Evolutionary conservation across 176 grass and related monocot genomes (phyloP), one percentile per base, ranked within the genome.

Genomic region (Elaeis guineensis): DNA sequence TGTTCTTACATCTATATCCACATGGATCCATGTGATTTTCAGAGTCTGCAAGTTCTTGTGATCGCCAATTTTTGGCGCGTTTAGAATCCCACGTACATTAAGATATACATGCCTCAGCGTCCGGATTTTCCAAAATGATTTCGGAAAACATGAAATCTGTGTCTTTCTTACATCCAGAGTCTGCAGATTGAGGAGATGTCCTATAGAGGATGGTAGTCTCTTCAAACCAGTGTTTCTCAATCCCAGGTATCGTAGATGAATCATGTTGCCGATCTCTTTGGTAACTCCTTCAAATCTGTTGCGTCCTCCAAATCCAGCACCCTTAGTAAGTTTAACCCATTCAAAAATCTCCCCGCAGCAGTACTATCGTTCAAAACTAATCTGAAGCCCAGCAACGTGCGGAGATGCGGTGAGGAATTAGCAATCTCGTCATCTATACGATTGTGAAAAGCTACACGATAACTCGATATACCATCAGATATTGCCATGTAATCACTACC

Each of bases 111-210:
- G 59, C 51, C 71, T 55, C 59, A 74, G 4, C 11, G 71, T 54
- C 21, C 16, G 57, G 16, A 74, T 74, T 62, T 55, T 50, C 71
- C 71, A 64, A 2, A 74, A 52, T 39, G 60, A 74, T 8, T 15
- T 32, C 0, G 71, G 60, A 35, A 74, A 24, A 8, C 5, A 2
- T 14, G 5, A 54, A 3, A 74, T 20, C 6, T 4, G 4, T 12
- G 59, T 74, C 0, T 54, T 19, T 18, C 49, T 74, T 21, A 62
- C 63, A 74, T 74, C 71, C 8, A 74, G 59, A 52, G 71, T 74
- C 54, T 74, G 59, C 17, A 74, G 22, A n/a, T 64, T 57, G 9
- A 54, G 12, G 16, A 74, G 60, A 64, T 29, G 50, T 22, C 18
- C 17, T 12, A 74, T 49, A 4, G 61, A 63, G 21, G 61, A 50